Conservation (phyloP, 2,329 filamentous ascomycete genomes). For the Aureobasidium sp. region DNA sequence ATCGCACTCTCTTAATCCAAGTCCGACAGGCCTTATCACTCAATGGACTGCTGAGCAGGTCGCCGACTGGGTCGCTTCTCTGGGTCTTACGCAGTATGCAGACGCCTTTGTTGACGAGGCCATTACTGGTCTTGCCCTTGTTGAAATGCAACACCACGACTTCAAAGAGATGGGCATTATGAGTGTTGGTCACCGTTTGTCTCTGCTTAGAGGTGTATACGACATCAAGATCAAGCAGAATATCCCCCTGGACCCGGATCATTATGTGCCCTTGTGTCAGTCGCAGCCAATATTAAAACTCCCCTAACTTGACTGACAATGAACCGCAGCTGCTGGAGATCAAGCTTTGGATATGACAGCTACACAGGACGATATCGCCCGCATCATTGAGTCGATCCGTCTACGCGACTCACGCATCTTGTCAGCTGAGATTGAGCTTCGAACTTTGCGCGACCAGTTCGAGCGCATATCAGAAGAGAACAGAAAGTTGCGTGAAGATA, state of each 20-base stretch:
- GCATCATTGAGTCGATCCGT: constrained; percentile 81
- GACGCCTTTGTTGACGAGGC: constrained; percentile 85
- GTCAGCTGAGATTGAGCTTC: constrained; percentile 73
- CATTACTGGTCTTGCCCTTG: constrained; percentile 84
- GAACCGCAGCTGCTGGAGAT: constrained; percentile 68
- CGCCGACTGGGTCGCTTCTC: constrained; percentile 75
- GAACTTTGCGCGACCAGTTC: constrained; percentile 56
- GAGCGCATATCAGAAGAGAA: constrained; percentile 66
- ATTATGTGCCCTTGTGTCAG: constrained; percentile 89
- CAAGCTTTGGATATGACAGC: constrained; percentile 79
- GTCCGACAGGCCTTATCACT: constrained; percentile 68
- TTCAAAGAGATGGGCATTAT: constrained; percentile 89
- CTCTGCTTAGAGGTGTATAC: constrained; percentile 92
- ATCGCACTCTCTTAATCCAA: constrained; percentile 43
- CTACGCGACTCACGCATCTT: constrained; percentile 86
- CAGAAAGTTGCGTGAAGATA: constrained; percentile 78
- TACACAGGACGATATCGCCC: constrained; percentile 86
- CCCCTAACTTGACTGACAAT: constrained; percentile 19
- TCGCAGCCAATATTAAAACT: constrained; percentile 18
- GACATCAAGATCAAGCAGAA: constrained; percentile 94
- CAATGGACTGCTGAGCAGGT: constrained; percentile 83
- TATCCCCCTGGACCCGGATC: constrained; percentile 81
- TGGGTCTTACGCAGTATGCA: constrained; percentile 76
- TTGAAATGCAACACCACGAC: constrained; percentile 84
- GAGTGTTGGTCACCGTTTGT: constrained; percentile 89